These are phyloP conservation scores for Aspergillus ibericus DNA, from an alignment of 2,329 filamentous ascomycete genomes.

Conservation along the genomic window DNA sequence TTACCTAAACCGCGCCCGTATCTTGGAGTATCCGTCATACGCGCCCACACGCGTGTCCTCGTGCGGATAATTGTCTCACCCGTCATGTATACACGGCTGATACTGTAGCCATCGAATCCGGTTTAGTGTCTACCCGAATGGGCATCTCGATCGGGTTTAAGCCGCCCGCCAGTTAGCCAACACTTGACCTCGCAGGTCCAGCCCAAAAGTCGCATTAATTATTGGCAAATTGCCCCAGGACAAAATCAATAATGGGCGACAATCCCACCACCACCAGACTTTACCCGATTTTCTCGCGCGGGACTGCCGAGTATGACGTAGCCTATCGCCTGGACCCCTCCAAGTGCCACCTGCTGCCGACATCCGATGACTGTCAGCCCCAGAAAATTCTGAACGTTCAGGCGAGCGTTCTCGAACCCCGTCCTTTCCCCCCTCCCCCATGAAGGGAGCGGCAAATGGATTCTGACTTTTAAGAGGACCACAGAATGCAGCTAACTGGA, in stretches of 20 bases:
- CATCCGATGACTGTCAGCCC: background rate
- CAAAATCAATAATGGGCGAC: conserved; percentile 3
- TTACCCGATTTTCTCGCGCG: conserved; percentile 10
- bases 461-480: conserved; percentile 4
- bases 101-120: background rate
- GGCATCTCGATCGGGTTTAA: background rate
- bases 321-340: background rate
- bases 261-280: conserved; percentile 1
- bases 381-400: background rate
- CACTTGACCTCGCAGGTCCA: background rate
- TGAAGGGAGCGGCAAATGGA: background rate
- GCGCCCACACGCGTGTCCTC: background rate
- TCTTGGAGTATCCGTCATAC: background rate
- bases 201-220: conserved; percentile 8
- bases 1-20: background rate
- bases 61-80: background rate
- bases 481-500: conserved; percentile 17
- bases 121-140: background rate
- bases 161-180: background rate
- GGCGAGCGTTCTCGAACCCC: background rate
- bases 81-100: background rate
- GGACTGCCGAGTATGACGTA: conserved; percentile 15
- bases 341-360: conserved; percentile 1
- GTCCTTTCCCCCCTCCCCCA: background rate
- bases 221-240: conserved; percentile 7